Base-by-base conservation (phyloP, 345 rosid species). In the Camelina laxa region DNA sequence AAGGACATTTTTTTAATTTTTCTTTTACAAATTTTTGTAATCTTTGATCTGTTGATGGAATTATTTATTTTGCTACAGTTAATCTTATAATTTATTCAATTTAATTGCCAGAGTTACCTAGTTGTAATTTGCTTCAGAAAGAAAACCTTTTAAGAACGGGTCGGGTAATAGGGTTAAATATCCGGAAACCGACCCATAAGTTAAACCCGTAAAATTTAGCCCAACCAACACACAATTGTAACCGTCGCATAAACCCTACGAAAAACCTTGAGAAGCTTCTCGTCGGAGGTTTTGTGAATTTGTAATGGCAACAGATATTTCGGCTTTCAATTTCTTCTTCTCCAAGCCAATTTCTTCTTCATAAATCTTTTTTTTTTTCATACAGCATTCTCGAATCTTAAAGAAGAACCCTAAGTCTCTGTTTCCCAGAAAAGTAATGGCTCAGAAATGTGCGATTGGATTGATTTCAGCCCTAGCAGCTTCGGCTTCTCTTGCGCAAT, bases 391-490 rank as follows among this genome's bases (percentile, higher is more conserved):
- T 65, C 67, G 2, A 72, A 41, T 15, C 38, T 8, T 1, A n/a
- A n/a, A n/a, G 35, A 41, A 68, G 54, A 67, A 42, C 27, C 64
- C 47, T 54, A 56, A 49, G 33, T 31, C 13, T 72, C 30, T n/a
- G 6, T 58, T 47, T 14, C n/a, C 33, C 22, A 41, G 50, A 14
- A 60, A 22, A 7, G 3, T 35, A 75, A 95, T 92, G 98, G 88
- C 82, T 59, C 92, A 84, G 76, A 21, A 87, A 21, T 80, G 73
- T 82, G 88, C 89, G 64, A 66, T 83, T 36, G 91, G 97, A 30
- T 24, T 90, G 15, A 80, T 92, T 64, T 86, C 98, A 48, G 92
- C 91, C 50, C 16, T 87, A 11, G 89, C 91, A 20, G 91, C 91
- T 41, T 80, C 97, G 6, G 83, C 87, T 66, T 83, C 92, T 51